Conservation (phyloP, 257 asterid species). For the Nicotiana paniculata region DNA sequence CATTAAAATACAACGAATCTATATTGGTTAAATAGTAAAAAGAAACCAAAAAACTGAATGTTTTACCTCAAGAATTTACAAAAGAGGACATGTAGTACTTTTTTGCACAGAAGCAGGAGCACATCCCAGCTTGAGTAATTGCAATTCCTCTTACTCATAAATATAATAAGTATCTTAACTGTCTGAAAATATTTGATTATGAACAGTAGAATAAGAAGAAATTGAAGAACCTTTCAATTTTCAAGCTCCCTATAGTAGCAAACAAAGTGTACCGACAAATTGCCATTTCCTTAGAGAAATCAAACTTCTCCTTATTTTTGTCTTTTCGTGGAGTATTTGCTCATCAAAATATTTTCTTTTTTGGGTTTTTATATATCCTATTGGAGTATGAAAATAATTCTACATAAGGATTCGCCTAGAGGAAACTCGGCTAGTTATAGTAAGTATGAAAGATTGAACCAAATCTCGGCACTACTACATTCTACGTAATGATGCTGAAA, state of each 20-base stretch:
- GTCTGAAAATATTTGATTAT: neutral
- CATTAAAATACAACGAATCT: too few species aligned
- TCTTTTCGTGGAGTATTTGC: neutral
- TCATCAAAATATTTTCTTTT: neutral
- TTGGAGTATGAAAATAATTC: neutral
- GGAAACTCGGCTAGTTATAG: too few species aligned
- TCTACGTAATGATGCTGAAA: too few species aligned
- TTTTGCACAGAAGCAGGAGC: neutral
- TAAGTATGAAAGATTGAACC: too few species aligned
- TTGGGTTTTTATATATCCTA: too few species aligned
- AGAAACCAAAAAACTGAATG: neutral
- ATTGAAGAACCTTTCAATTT: neutral
- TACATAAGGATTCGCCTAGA: neutral
- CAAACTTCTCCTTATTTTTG: neutral
- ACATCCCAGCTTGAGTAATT: neutral
- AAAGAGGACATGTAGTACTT: neutral
- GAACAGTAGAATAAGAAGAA: neutral
- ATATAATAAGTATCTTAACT: neutral
- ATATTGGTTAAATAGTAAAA: neutral
- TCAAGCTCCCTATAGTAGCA: neutral
- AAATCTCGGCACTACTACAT: too few species aligned
- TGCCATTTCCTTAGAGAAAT: neutral
- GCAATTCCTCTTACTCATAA: neutral
- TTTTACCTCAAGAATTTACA: neutral
- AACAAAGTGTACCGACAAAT: neutral